Evolutionary conservation across 1,284 basidiomycete species (phyloP).

Genomic region (Apiotrichum montevideense): DNA sequence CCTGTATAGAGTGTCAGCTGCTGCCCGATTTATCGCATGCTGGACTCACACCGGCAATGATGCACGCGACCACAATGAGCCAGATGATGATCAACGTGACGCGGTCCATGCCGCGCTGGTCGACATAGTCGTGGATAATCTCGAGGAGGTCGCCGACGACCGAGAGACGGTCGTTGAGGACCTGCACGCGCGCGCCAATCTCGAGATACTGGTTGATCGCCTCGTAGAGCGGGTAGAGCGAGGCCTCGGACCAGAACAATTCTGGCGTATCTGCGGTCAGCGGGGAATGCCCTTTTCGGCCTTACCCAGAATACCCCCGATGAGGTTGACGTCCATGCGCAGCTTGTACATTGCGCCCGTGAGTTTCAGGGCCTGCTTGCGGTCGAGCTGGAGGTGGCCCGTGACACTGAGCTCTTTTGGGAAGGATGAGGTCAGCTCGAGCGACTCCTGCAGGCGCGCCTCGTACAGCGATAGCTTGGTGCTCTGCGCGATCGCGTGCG

Average conservation of each 20-base stretch:
- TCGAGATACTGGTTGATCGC: conserved; percentile 94
- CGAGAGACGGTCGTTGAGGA: conserved; percentile 79
- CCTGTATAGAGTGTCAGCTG: conserved; percentile 46
- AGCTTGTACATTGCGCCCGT: conserved; percentile 85
- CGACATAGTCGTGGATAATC: conserved; percentile 89
- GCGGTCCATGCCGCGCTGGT: conserved; percentile 83
- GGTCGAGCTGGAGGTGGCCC: conserved; percentile 69
- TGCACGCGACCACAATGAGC: conserved; percentile 79
- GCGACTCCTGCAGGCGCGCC: conserved; percentile 67
- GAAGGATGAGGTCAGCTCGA: conserved; percentile 74
- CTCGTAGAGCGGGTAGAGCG: conserved; percentile 80
- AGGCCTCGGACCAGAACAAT: conserved; percentile 92
- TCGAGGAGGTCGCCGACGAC: conserved; percentile 84
- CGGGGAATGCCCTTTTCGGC: too few species aligned
- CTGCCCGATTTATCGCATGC: neutral
- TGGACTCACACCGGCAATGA: conserved; percentile 48
- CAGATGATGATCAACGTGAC: conserved; percentile 95
- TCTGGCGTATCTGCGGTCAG: conserved; percentile 69
- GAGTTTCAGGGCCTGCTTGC: conserved; percentile 76
- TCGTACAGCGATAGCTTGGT: conserved; percentile 88
- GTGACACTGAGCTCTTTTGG: conserved; percentile 76
- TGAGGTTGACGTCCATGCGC: conserved; percentile 82
- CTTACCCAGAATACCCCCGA: conserved; percentile 70
- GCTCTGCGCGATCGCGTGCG: conserved; percentile 90
- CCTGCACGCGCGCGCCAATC: conserved; percentile 74